A percentile compares a stretch with the other conserved stretches of the same genome.
Evolutionary conservation across 2,329 filamentous ascomycete genomes (phyloP).

Genomic region (Elsinoe batatas): DNA sequence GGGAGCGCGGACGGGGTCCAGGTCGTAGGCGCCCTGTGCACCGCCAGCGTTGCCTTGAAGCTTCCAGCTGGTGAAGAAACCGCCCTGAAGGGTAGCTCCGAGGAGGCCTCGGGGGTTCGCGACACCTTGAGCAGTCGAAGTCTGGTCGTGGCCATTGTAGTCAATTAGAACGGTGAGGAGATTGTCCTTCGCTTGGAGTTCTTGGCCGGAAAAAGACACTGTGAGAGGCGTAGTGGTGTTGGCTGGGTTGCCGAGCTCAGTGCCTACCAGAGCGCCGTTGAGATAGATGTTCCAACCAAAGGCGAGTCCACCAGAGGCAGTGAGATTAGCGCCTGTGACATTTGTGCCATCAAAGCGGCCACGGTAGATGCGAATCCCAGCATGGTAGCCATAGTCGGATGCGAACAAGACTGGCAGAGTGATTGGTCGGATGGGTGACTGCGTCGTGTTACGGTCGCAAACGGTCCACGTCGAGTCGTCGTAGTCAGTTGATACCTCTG

Average conservation of each 20-base stretch:
- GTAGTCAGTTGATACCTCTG: slow-evolving; percentile 39
- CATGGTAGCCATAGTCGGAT: slow-evolving; percentile 34
- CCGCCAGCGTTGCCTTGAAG: slow-evolving; percentile 40
- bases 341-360: slow-evolving; percentile 31
- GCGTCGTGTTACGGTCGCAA: slow-evolving; percentile 28
- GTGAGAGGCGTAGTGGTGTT: slow-evolving; percentile 29
- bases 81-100: slow-evolving; percentile 41
- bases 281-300: slow-evolving; percentile 51
- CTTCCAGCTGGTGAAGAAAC: slow-evolving; percentile 46
- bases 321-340: slow-evolving; percentile 32
- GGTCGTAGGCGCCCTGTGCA: slow-evolving; percentile 41
- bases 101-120: slow-evolving; percentile 44
- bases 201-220: slow-evolving; percentile 44
- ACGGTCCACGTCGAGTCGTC: slow-evolving; percentile 37
- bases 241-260: slow-evolving; percentile 43
- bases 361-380: slow-evolving; percentile 33
- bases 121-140: slow-evolving; percentile 37
- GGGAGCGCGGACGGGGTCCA: slow-evolving; percentile 48
- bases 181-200: slow-evolving; percentile 32
- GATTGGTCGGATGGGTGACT: slow-evolving; percentile 28
- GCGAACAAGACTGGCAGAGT: slow-evolving; percentile 34
- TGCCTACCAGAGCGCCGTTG: slow-evolving; percentile 47
- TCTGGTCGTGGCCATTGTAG: slow-evolving; percentile 51
- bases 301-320: slow-evolving; percentile 41
- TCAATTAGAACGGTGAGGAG: slow-evolving; percentile 49